Evolutionary conservation across 2,329 filamentous ascomycete genomes (phyloP), one percentile per base, ranked within the genome.

Genomic region (Nemania bipapillata): DNA sequence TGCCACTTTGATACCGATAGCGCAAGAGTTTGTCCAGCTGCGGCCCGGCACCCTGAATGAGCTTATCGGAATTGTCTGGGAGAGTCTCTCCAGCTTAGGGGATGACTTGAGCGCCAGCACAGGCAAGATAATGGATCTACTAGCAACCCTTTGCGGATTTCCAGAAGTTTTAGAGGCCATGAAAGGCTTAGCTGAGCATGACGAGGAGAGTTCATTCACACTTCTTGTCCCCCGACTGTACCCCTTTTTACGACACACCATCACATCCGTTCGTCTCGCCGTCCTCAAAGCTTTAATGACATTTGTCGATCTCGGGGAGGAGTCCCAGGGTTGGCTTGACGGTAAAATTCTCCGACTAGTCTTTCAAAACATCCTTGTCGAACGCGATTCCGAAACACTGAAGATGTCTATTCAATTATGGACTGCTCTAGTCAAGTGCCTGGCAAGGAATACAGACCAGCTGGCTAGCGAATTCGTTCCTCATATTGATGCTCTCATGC

Each of bases 91-190:
- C 3, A 96, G 97, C 78, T 85, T 99, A n/a, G 94, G 95, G 72
- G 96, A 99, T 78, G 96, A 99, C 77, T 86, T 99, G 20, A 98
- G 94, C 79, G 96, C 96, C 3, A 98, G 96, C 79, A 99, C 96
- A 9, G 96, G 96, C 55, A 96, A 94, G 65, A 97, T 99, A 63
- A 99, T 99, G 96, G 96, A 99, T 79, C 87, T 99, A 47, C 86
- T 99, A 20, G 96, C 96, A 15, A 98, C 96, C 68, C 88, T 99
- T 1, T 99, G 96, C 82, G 92, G 94, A 71, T 99, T 97, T 83
- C 92, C 92, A 0, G 89, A 97, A 81, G 95, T 98, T 7, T 83
- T 99, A 35, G 90, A 95, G 69, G 92, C 95, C 15, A 99, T 99
- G 96, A 97, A 97, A 81, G 83, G 85, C 32, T 97, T 96, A 64